Conservation (phyloP, 768 basidiomycete species). For the Hygrocybe coccinea region DNA sequence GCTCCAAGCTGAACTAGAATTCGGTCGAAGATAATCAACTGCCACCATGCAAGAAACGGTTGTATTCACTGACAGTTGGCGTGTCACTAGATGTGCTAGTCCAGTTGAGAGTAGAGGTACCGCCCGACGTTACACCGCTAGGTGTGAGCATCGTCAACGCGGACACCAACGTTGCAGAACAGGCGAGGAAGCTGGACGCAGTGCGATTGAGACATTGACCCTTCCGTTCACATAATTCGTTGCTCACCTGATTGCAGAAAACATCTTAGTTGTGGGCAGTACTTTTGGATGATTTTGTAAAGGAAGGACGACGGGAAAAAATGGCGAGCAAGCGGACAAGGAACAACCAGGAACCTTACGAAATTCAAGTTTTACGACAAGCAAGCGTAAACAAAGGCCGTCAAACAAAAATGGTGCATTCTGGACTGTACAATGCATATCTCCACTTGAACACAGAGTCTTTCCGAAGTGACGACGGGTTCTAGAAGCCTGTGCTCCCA, state of each 20-base stretch:
- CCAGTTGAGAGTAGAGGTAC: slow-evolving; percentile 44
- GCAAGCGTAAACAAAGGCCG: not conserved
- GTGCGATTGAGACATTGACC: not conserved
- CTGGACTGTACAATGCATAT: too few species aligned
- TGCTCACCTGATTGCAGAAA: slow-evolving; percentile 44
- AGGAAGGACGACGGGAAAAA: not conserved
- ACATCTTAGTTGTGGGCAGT: slow-evolving; percentile 40
- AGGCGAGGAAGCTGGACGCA: slow-evolving; percentile 34
- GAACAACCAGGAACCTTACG: not conserved
- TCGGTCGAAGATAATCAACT: slow-evolving; percentile 11
- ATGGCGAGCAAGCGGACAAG: not conserved
- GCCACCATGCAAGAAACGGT: not conserved
- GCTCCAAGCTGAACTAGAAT: slow-evolving; percentile 29
- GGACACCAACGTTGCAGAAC: slow-evolving; percentile 44
- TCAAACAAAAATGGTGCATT: too few species aligned
- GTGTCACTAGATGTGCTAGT: slow-evolving; percentile 39
- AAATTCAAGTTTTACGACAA: not conserved
- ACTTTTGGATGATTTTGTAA: slow-evolving; percentile 3
- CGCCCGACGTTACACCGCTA: slow-evolving; percentile 22
- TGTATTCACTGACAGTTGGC: slow-evolving; percentile 23
- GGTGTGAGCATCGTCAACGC: slow-evolving; percentile 44
- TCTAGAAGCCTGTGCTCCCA: too few species aligned
- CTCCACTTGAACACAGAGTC: too few species aligned
- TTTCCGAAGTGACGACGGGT: too few species aligned
- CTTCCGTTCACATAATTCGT: too few species aligned